phyloP scores from a whole-genome alignment of 2,329 filamentous ascomycete genomes.

The Aspergillus intermedius region DNA sequence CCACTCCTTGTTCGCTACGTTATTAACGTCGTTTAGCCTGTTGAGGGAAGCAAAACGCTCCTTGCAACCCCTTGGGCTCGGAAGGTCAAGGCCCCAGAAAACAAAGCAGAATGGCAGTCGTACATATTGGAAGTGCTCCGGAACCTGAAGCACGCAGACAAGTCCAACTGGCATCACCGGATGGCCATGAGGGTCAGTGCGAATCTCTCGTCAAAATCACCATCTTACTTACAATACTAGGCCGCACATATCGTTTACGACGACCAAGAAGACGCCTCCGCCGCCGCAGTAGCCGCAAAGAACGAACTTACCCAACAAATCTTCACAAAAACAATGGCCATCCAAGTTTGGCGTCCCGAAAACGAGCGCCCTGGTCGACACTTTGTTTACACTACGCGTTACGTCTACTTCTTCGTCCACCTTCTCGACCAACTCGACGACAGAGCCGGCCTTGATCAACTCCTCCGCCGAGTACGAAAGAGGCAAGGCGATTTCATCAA shows the following conservation, averaged over 20 bases:
- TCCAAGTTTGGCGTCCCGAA: conserved; percentile 93
- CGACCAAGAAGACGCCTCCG: conserved; percentile 45
- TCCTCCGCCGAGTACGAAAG: conserved; percentile 73
- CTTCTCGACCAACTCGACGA: conserved; percentile 70
- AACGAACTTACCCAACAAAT: conserved; percentile 75
- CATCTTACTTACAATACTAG: conserved; percentile 30
- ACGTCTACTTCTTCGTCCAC: conserved; percentile 73
- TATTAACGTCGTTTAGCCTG: conserved; percentile 19
- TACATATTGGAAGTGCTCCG: conserved; percentile 58
- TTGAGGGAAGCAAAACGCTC: conserved; percentile 46
- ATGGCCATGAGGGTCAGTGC: conserved; percentile 66
- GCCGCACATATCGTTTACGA: conserved; percentile 58
- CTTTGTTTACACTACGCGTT: conserved; percentile 84
- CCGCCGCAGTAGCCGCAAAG: conserved; percentile 56
- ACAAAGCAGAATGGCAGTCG: conserved; percentile 49
- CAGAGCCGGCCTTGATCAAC: conserved; percentile 65
- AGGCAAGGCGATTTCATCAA: conserved; percentile 69
- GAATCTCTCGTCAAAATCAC: not conserved
- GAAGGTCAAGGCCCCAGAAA: conserved; percentile 44
- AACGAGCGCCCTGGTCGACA: conserved; percentile 77
- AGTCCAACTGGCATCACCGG: conserved; percentile 91
- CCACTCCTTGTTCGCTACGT: conserved; percentile 18
- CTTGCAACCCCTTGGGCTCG: conserved; percentile 50
- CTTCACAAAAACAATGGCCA: conserved; percentile 89
- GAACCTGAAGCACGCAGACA: conserved; percentile 63